phyloP scores from a whole-genome alignment of 2,329 filamentous ascomycete species.

The Conoideocrella luteorostrata region DNA sequence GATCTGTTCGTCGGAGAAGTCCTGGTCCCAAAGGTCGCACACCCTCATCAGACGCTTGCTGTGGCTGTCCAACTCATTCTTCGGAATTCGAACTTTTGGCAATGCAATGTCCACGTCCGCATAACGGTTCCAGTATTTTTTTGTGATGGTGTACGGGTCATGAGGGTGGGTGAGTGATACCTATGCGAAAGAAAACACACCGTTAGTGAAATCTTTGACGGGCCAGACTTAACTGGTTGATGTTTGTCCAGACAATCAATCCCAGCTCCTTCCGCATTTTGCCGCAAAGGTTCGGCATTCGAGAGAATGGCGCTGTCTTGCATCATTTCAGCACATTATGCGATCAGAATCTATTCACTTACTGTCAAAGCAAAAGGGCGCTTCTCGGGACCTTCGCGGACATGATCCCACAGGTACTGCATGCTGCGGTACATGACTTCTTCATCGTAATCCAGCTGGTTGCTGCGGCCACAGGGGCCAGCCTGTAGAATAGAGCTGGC shows the following conservation, averaged over 20 bases:
- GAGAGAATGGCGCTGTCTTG: background rate
- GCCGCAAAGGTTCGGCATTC: background rate
- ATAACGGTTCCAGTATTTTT: conserved; percentile 90
- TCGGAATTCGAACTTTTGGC: conserved; percentile 69
- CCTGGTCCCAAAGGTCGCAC: conserved; percentile 77
- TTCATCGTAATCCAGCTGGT: conserved; percentile 93
- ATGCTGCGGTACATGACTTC: conserved; percentile 90
- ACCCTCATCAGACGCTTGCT: conserved; percentile 82
- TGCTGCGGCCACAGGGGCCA: conserved; percentile 80
- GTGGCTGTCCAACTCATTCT: conserved; percentile 79
- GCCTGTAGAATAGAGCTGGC: conserved; percentile 89
- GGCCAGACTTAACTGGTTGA: background rate
- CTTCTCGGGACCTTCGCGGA: conserved; percentile 66
- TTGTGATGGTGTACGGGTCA: conserved; percentile 89
- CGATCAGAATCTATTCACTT: conserved; percentile 9
- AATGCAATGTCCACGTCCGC: conserved; percentile 82
- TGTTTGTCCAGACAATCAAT: background rate
- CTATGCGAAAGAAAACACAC: conserved; percentile 15
- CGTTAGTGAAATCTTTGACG: conserved; percentile 1
- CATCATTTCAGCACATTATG: background rate
- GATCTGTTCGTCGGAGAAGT: conserved; percentile 80
- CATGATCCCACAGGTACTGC: conserved; percentile 86
- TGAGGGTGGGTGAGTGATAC: conserved; percentile 92
- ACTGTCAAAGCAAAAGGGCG: conserved; percentile 80
- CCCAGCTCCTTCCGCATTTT: background rate